Evolutionary conservation across 306 rosid species (phyloP).

Genomic region (Malus domestica): DNA sequence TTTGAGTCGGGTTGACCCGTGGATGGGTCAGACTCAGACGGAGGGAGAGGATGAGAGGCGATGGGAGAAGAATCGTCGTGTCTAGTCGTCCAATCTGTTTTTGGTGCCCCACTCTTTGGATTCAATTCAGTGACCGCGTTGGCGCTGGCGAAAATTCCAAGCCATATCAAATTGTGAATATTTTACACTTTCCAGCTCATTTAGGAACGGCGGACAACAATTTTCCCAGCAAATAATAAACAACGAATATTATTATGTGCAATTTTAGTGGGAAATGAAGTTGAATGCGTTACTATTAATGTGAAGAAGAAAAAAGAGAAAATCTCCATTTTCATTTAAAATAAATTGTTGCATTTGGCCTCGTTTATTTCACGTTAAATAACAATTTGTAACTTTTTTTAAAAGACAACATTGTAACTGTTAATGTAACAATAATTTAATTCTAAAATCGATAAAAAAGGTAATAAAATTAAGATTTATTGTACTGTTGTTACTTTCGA

Average conservation of each 20-base stretch:
- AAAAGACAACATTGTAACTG: no score
- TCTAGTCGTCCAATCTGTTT: neutral
- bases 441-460: no score
- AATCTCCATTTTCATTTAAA: no score
- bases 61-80: neutral
- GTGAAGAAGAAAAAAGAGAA: no score
- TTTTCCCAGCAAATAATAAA: neutral
- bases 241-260: neutral
- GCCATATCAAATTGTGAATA: neutral
- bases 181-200: neutral
- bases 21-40: neutral
- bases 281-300: no score
- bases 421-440: no score
- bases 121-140: neutral
- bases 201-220: neutral
- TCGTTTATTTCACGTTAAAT: no score
- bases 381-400: no score
- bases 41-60: neutral
- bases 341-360: no score
- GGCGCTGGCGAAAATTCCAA: neutral
- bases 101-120: neutral
- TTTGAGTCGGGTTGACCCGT: neutral
- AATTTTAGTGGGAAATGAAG: neutral
- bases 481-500: no score
- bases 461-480: no score